Evolutionary conservation across 129 eudicot species (phyloP), one percentile per base, ranked within the genome.

Genomic region (Flaveria ramosissima): DNA sequence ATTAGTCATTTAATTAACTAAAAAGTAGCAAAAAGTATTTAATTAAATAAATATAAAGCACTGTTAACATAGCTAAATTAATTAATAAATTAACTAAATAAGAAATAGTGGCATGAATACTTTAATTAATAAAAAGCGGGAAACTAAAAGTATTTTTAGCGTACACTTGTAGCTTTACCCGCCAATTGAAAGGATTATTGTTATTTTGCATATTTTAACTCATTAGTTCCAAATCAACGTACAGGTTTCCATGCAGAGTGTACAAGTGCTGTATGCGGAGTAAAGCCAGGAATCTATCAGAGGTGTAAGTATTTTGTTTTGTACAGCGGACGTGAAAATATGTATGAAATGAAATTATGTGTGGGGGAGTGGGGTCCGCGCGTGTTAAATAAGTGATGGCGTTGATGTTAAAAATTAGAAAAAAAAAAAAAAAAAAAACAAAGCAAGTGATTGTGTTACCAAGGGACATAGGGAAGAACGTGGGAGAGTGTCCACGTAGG

Each of bases 101-200:
- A 50, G 15, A 14, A 16, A 64, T 43, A 61, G 43, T 60, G 57
- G 61, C 59, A 24, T 9, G 26, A 17, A 19, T 43, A 60, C 9
- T 72, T 72, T 56, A 62, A 80, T 45, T 60, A 60, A 23, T 39
- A 74, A 61, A 78, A 78, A 78, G 92, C 86, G 92, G 86, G 90
- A 90, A 87, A 79, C 65, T 66, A 70, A 26, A 41, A 39, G 12
- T 30, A 70, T 32, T 80, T 64, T 66, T 73, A 51, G 73, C 64
- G 72, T 72, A 55, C 59, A 71, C 41, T 36, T 36, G 41, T 63
- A 68, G n/a, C 56, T 26, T 69, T 69, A 69, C 76, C 81, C 81
- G 81, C 81, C 62, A 68, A 77, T 24, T 19, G 43, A n/a, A 63
- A 72, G 5, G 6, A 39, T 23, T 50, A 65, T 65, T 30, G 36